phyloP scores from a whole-genome alignment of 2,329 filamentous ascomycete genomes.

The Thelonectria blattea region DNA sequence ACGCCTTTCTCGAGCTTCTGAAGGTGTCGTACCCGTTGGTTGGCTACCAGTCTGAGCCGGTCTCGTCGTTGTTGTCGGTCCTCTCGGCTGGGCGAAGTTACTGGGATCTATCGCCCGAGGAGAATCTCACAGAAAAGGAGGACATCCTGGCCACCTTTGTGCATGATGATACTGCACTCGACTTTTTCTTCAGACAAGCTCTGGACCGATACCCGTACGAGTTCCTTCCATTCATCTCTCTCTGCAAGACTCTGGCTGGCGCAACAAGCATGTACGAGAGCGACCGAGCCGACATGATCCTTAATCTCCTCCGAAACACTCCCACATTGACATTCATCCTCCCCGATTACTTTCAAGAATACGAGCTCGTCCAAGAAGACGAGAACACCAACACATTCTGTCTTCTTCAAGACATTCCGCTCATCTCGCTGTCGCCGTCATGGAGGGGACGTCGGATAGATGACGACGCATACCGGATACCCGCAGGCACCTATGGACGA shows the following conservation, averaged over 20 bases:
- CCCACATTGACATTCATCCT: conserved; percentile 79
- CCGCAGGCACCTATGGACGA: conserved; percentile 68
- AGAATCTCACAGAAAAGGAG: conserved; percentile 42
- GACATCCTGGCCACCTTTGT: conserved; percentile 45
- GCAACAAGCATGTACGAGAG: conserved; percentile 41
- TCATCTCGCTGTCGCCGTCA: conserved; percentile 61
- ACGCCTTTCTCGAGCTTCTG: conserved; percentile 72
- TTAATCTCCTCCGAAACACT: conserved; percentile 71
- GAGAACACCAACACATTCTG: conserved; percentile 82
- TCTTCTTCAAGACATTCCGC: conserved; percentile 66
- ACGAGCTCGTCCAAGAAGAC: conserved; percentile 81
- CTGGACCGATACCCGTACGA: conserved; percentile 85
- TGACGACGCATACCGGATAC: conserved; percentile 65
- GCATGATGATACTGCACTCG: conserved; percentile 55
- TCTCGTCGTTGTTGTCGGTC: conserved; percentile 69
- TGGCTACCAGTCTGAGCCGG: conserved; percentile 74
- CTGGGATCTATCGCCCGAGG: conserved; percentile 55
- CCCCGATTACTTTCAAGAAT: conserved; percentile 74
- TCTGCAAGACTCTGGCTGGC: conserved; percentile 68
- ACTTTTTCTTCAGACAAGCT: conserved; percentile 69
- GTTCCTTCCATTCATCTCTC: conserved; percentile 75
- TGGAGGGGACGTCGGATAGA: conserved; percentile 52
- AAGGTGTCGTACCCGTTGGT: conserved; percentile 70
- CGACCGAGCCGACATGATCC: conserved; percentile 56
- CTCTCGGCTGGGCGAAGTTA: conserved; percentile 62